Evolutionary conservation across 140 eudicot genomes (phyloP).

Genomic region (Flaveria floridana): DNA sequence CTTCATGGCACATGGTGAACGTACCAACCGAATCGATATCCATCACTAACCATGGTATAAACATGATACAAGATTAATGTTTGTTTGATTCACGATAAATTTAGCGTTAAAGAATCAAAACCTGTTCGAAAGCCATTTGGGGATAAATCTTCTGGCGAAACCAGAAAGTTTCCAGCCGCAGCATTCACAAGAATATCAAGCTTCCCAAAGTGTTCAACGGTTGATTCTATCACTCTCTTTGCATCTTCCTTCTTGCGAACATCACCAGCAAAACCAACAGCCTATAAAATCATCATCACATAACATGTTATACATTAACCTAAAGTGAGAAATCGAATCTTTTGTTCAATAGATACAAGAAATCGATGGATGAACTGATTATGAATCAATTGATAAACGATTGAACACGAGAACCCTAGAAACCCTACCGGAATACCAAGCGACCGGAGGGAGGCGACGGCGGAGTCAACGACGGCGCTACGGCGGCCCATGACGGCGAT

Average conservation of each 20-base stretch:
- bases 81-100: not conserved
- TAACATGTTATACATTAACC: not conserved
- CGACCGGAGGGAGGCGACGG: slow-evolving; percentile 64
- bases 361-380: too few relatives aligned
- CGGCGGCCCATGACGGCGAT: slow-evolving; percentile 97
- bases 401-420: too few relatives aligned
- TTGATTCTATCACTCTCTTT: slow-evolving; percentile 72
- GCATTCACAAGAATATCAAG: slow-evolving; percentile 93
- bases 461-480: slow-evolving; percentile 60
- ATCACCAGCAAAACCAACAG: slow-evolving; percentile 86
- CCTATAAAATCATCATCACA: slow-evolving; percentile 38
- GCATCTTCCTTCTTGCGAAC: slow-evolving; percentile 93
- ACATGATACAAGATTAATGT: not conserved
- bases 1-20: slow-evolving; percentile 88
- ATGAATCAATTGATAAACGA: too few relatives aligned
- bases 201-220: slow-evolving; percentile 66
- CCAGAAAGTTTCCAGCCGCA: slow-evolving; percentile 96
- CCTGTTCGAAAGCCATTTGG: slow-evolving; percentile 96
- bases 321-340: not conserved
- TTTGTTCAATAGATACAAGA: too few relatives aligned
- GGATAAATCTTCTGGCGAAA: slow-evolving; percentile 77
- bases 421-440: slow-evolving; percentile 68
- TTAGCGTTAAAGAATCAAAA: slow-evolving; percentile 1
- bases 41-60: slow-evolving; percentile 50
- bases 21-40: slow-evolving; percentile 97